A percentile compares a stretch with the other conserved stretches of the same genome.
These are phyloP conservation scores for Hibiscus mutabilis DNA, from an alignment of 345 rosid genomes.

Conservation along the genomic window DNA sequence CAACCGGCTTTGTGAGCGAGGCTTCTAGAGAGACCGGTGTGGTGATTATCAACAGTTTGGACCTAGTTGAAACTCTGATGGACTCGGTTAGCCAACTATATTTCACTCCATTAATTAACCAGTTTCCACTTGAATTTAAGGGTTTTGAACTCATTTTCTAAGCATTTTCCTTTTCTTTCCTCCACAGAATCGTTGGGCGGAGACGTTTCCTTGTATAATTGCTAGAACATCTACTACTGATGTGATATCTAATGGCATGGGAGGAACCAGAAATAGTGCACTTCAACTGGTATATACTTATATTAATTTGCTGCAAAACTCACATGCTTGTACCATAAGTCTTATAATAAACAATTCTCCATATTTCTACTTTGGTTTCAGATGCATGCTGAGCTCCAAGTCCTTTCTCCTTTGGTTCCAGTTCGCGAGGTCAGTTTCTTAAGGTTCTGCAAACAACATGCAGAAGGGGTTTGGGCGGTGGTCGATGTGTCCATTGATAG, in stretches of 20 bases:
- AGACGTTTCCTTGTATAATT: constrained; percentile 88
- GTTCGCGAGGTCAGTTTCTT: constrained; percentile 82
- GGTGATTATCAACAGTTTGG: constrained; percentile 81
- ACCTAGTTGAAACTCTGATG: constrained; percentile 87
- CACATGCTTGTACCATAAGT: neutral
- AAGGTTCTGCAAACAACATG: constrained; percentile 90
- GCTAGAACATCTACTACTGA: constrained; percentile 74
- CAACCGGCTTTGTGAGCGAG: constrained; percentile 62
- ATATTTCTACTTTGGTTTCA: constrained; percentile 4
- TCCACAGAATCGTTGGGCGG: constrained; percentile 83
- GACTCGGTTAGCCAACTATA: constrained; percentile 54
- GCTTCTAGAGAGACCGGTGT: constrained; percentile 82
- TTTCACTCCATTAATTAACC: no score
- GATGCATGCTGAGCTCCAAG: constrained; percentile 93
- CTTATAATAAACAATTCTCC: no score
- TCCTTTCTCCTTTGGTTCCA: constrained; percentile 88
- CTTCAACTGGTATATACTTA: constrained; percentile 59
- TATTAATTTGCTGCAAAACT: neutral
- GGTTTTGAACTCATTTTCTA: neutral
- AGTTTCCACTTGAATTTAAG: no score
- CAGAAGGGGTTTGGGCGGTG: constrained; percentile 93
- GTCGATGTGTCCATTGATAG: constrained; percentile 84
- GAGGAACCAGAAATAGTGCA: constrained; percentile 91
- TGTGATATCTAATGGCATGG: constrained; percentile 77
- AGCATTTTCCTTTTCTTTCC: neutral